Percentiles rank a stretch among this genome's conserved stretches.
These are phyloP conservation scores for Fusarium camptoceras DNA, from an alignment of 2,329 filamentous ascomycete genomes.

Conservation along the genomic window DNA sequence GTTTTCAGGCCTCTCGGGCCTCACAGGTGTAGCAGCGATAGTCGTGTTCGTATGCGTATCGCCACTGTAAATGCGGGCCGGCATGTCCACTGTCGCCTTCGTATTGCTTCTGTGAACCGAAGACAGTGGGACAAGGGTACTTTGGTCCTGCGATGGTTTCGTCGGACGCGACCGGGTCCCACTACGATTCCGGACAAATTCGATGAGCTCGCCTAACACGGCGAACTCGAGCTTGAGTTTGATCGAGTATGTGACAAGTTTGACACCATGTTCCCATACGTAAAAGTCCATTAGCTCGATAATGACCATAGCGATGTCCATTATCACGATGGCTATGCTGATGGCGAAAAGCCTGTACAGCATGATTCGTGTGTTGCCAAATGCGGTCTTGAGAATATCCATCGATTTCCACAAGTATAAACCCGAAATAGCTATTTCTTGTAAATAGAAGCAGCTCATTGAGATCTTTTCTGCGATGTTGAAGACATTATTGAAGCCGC, in stretches of 20 bases:
- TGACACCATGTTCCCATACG: slow-evolving; percentile 51
- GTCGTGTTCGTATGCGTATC: neutral
- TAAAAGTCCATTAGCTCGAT: slow-evolving; percentile 50
- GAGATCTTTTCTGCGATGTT: slow-evolving; percentile 45
- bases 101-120: neutral
- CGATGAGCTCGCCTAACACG: slow-evolving; percentile 52
- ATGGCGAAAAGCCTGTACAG: slow-evolving; percentile 46
- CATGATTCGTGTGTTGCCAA: slow-evolving; percentile 24
- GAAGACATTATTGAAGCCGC: slow-evolving; percentile 40
- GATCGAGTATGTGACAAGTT: slow-evolving; percentile 51
- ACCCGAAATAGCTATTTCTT: slow-evolving; percentile 22
- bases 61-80: neutral
- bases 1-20: neutral
- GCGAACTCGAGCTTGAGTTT: slow-evolving; percentile 55
- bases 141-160: neutral
- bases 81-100: neutral
- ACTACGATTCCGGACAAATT: slow-evolving; percentile 47
- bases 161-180: neutral
- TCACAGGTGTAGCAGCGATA: neutral
- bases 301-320: slow-evolving; percentile 54
- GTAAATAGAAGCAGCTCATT: slow-evolving; percentile 14
- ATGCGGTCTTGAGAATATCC: slow-evolving; percentile 26
- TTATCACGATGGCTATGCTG: slow-evolving; percentile 57
- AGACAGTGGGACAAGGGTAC: slow-evolving; percentile 15
- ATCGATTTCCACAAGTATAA: slow-evolving; percentile 31